Percentiles rank a stretch among this genome's conserved stretches.
Conservation (phyloP, 371 early-diverging fungal genomes). For the Enteropsectra breve region DNA sequence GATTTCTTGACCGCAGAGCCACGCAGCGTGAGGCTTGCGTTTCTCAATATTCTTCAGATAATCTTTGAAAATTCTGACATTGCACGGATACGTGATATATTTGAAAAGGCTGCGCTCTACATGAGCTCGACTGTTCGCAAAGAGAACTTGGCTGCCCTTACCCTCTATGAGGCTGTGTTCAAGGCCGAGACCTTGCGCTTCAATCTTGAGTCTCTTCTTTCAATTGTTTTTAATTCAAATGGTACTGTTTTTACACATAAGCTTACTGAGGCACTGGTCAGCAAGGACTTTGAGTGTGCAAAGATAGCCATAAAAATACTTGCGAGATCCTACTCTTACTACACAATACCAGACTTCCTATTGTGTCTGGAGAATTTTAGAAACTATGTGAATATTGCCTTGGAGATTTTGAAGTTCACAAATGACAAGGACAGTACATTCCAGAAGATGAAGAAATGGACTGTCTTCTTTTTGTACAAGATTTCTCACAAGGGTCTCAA, state of each 20-base stretch:
- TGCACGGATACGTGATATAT: slow-evolving; percentile 5
- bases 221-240: slow-evolving; percentile 23
- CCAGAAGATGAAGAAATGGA: slow-evolving; percentile 49
- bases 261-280: slow-evolving; percentile 11
- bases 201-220: slow-evolving; percentile 42
- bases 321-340: slow-evolving; percentile 45
- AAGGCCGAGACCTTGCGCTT: slow-evolving; percentile 37
- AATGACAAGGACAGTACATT: slow-evolving; percentile 16
- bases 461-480: slow-evolving; percentile 49
- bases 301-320: slow-evolving; percentile 48
- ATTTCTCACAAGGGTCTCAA: slow-evolving; percentile 50
- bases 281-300: slow-evolving; percentile 28
- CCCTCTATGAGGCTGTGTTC: slow-evolving; percentile 18
- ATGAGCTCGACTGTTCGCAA: slow-evolving; percentile 8
- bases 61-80: slow-evolving; percentile 36
- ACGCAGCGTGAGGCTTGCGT: slow-evolving; percentile 6
- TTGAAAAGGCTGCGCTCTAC: slow-evolving; percentile 1
- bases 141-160: slow-evolving; percentile 18
- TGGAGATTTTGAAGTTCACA: slow-evolving; percentile 28
- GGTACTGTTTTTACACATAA: slow-evolving; percentile 40
- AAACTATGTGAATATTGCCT: slow-evolving; percentile 32
- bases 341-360: slow-evolving; percentile 50
- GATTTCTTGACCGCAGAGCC: slow-evolving; percentile 27
- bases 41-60: slow-evolving; percentile 28
- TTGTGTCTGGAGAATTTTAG: slow-evolving; percentile 25